These are phyloP conservation scores for Brettanomyces nanus DNA, from an alignment of 805 yeast genomes.

Conservation along the genomic window DNA sequence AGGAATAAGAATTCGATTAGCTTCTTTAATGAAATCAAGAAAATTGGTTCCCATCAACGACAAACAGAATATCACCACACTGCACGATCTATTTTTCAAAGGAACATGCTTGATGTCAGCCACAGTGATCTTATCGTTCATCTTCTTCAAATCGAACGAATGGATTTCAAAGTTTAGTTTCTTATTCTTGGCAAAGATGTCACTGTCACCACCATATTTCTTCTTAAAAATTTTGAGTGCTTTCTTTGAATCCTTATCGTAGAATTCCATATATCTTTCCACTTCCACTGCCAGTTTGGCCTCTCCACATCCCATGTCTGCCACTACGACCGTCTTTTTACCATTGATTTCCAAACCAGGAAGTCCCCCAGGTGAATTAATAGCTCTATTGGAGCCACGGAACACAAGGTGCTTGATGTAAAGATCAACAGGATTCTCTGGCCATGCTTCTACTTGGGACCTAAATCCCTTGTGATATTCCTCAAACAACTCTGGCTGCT, in stretches of 20 bases:
- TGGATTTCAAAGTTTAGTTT: conserved; percentile 54
- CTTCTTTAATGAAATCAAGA: conserved; percentile 85
- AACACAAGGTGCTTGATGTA: conserved; percentile 64
- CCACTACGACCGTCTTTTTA: conserved; percentile 59
- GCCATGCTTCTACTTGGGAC: conserved; percentile 95
- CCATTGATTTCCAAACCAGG: conserved; percentile 53
- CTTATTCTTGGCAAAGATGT: conserved; percentile 9
- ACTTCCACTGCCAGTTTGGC: conserved; percentile 77
- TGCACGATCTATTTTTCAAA: conserved; percentile 65
- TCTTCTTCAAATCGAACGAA: conserved; percentile 85
- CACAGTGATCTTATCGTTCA: conserved; percentile 87
- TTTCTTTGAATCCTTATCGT: conserved; percentile 27
- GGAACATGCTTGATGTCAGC: conserved; percentile 94
- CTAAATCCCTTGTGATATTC: conserved; percentile 95
- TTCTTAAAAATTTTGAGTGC: conserved; percentile 16
- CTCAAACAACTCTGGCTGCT: conserved; percentile 83
- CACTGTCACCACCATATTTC: conserved; percentile 20
- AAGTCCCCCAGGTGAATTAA: conserved; percentile 93
- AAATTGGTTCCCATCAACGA: conserved; percentile 98
- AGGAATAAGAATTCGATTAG: conserved; percentile 77
- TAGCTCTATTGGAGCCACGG: conserved; percentile 48
- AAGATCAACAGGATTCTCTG: conserved; percentile 95
- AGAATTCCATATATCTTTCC: conserved; percentile 32
- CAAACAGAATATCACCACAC: conserved; percentile 86
- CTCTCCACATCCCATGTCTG: conserved; percentile 99